Evolutionary conservation across 2,329 filamentous ascomycete species (phyloP).

Genomic region (Metarhizium anisopliae): DNA sequence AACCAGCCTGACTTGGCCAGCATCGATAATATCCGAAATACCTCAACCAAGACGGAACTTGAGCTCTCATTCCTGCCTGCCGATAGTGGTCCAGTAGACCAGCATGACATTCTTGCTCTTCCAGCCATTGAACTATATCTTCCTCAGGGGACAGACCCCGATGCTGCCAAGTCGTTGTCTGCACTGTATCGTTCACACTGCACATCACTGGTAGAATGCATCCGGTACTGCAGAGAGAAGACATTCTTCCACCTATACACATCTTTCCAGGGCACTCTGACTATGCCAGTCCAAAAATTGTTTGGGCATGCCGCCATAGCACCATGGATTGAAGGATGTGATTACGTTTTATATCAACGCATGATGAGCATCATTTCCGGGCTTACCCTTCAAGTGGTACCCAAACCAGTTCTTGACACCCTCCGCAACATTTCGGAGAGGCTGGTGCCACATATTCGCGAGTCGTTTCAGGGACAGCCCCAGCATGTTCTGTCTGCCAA

Average conservation of each 20-base stretch:
- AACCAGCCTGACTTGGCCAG: constrained; percentile 47
- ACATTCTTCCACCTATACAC: constrained; percentile 92
- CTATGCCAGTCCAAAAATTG: constrained; percentile 90
- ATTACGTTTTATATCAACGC: constrained; percentile 91
- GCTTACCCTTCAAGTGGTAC: constrained; percentile 85
- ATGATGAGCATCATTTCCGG: constrained; percentile 89
- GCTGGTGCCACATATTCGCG: constrained; percentile 71
- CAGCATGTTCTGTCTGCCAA: constrained; percentile 80
- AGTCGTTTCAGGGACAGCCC: constrained; percentile 79
- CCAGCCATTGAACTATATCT: constrained; percentile 80
- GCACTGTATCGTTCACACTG: constrained; percentile 91
- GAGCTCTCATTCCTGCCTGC: constrained; percentile 53
- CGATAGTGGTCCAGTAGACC: constrained; percentile 38
- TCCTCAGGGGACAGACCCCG: constrained; percentile 71
- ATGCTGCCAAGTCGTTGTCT: constrained; percentile 75
- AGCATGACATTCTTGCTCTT: constrained; percentile 66
- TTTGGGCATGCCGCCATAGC: constrained; percentile 74
- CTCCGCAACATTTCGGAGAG: constrained; percentile 78
- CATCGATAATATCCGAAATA: constrained; percentile 50
- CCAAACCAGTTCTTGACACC: constrained; percentile 77
- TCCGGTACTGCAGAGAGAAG: constrained; percentile 93
- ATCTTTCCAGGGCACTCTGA: constrained; percentile 92
- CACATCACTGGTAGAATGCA: constrained; percentile 89
- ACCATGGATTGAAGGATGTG: constrained; percentile 90
- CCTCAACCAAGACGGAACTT: constrained; percentile 48